phyloP scores from a whole-genome alignment of 2,329 filamentous ascomycete genomes.

The Zalaria obscura region DNA sequence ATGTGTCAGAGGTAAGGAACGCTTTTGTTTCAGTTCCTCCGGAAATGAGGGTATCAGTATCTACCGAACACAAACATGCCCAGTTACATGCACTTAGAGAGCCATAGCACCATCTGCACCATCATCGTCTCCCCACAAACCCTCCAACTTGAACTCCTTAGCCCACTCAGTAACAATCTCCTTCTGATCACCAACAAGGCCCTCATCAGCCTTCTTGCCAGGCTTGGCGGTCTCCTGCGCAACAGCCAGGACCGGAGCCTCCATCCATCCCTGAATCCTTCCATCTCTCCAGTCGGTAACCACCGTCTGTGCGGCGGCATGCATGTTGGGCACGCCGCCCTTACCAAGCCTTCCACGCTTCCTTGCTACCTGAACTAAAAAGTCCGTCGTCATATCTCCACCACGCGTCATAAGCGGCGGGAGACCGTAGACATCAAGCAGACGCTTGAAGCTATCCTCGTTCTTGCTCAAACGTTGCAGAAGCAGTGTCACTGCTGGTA shows the following conservation, averaged over 20 bases:
- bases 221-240: slow-evolving; percentile 2
- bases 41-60: too few species aligned
- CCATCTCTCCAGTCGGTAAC: slow-evolving; percentile 58
- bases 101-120: slow-evolving; percentile 4
- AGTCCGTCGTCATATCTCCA: slow-evolving; percentile 74
- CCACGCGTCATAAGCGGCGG: slow-evolving; percentile 56
- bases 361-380: slow-evolving; percentile 85
- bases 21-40: too few species aligned
- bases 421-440: slow-evolving; percentile 73
- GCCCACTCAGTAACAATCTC: slow-evolving; percentile 8
- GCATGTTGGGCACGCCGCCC: slow-evolving; percentile 80
- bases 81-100: too few species aligned
- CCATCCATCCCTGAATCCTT: slow-evolving; percentile 8
- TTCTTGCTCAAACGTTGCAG: slow-evolving; percentile 64
- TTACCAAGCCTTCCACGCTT: slow-evolving; percentile 81
- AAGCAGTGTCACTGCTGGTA: slow-evolving; percentile 77
- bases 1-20: too few species aligned
- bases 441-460: slow-evolving; percentile 59
- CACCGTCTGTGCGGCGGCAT: slow-evolving; percentile 78
- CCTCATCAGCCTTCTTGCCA: slow-evolving; percentile 2
- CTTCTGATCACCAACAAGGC: slow-evolving; percentile 6
- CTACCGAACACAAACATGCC: too few species aligned
- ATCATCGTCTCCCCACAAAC: slow-evolving; percentile 64
- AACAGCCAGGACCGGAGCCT: slow-evolving; percentile 5
- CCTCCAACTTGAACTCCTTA: slow-evolving; percentile 44